Conservation (phyloP, 1,284 basidiomycete species). For the Paramarasmius palmivorus region DNA sequence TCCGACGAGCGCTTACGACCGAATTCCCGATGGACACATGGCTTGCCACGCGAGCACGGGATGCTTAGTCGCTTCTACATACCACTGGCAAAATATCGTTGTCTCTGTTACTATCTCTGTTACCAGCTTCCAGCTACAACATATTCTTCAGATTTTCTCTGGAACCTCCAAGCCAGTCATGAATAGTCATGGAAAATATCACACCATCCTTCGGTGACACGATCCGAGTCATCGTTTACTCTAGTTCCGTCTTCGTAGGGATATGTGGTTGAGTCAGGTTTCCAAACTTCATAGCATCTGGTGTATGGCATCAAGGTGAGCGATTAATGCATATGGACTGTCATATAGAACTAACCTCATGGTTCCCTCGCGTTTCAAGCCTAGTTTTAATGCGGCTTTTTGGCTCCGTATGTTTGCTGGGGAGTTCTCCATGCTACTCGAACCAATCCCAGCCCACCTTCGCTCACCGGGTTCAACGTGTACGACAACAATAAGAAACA, state of each 20-base stretch:
- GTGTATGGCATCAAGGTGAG: constrained; percentile 11
- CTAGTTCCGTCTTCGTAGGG: constrained; percentile 14
- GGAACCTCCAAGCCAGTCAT: constrained; percentile 18
- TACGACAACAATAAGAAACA: constrained; percentile 20
- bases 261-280: constrained; percentile 5
- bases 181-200: constrained; percentile 22
- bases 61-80: too few relatives aligned
- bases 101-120: background rate
- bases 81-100: too few relatives aligned
- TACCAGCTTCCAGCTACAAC: background rate
- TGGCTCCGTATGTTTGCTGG: constrained; percentile 19
- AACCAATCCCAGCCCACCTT: constrained; percentile 20
- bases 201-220: constrained; percentile 22
- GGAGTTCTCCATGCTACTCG: constrained; percentile 21
- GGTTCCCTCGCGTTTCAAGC: constrained; percentile 18
- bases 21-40: too few relatives aligned
- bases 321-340: constrained; percentile 15
- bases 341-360: constrained; percentile 17
- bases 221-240: constrained; percentile 17
- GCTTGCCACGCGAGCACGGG: too few relatives aligned
- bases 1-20: too few relatives aligned
- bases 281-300: background rate
- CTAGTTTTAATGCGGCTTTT: constrained; percentile 20
- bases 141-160: constrained; percentile 3
- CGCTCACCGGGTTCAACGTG: constrained; percentile 14